phyloP scores from a whole-genome alignment of 176 grass and related monocot species.

The Secale cereale region DNA sequence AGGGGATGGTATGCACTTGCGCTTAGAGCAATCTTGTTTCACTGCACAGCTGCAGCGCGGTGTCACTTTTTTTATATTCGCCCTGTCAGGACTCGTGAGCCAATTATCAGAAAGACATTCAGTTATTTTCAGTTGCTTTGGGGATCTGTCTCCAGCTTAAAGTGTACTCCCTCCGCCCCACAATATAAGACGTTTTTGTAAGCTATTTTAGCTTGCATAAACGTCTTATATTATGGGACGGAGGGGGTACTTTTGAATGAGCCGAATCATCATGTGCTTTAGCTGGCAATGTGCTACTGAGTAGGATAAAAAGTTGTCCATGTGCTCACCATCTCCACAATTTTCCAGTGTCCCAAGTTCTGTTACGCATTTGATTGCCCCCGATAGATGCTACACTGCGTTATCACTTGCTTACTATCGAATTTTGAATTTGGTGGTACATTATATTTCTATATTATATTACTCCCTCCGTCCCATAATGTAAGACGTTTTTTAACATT shows the following conservation, averaged over 20 bases:
- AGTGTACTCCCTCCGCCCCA: background rate
- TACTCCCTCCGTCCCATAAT: too few relatives aligned
- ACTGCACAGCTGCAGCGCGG: background rate
- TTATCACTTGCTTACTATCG: background rate
- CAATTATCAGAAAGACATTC: background rate
- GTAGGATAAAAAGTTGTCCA: background rate
- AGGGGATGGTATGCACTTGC: background rate
- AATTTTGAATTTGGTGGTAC: background rate
- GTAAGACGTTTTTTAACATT: too few relatives aligned
- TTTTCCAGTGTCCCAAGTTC: background rate
- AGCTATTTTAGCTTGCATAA: too few relatives aligned
- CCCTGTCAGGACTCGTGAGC: background rate
- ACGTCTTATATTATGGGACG: too few relatives aligned
- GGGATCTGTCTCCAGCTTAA: background rate
- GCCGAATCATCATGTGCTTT: background rate
- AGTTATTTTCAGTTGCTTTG: slow-evolving; percentile 4
- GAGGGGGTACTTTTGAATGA: background rate
- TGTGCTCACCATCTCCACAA: background rate
- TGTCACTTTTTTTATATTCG: background rate
- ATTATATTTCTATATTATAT: background rate
- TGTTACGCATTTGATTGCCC: background rate
- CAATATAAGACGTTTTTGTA: too few relatives aligned
- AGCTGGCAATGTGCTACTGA: background rate
- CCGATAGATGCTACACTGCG: background rate
- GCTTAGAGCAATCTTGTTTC: slow-evolving; percentile 6